Conservation (phyloP, 2,329 filamentous ascomycete genomes). For the Proliferodiscus dingleyae region DNA sequence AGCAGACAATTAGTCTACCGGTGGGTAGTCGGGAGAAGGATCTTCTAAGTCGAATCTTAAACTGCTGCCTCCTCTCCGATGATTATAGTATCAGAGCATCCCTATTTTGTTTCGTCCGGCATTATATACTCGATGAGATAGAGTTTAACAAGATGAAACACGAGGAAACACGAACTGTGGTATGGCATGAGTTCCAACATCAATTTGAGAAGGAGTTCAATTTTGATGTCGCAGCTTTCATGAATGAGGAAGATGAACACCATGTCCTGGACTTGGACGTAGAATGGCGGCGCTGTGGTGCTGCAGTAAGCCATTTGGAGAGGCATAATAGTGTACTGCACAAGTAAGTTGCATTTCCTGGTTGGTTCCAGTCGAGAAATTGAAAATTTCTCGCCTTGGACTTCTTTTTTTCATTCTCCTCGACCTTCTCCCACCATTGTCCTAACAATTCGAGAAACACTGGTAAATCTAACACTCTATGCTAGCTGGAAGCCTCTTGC, state of each 20-base stretch:
- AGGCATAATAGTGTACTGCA: too few species aligned
- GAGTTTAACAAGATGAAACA: conserved; percentile 12
- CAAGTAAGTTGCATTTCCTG: too few species aligned
- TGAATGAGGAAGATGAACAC: neutral
- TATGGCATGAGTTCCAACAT: conserved; percentile 19
- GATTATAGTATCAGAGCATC: conserved; percentile 15
- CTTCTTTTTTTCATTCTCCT: too few species aligned
- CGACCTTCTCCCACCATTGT: too few species aligned
- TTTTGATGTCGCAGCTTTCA: conserved; percentile 9
- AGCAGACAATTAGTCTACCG: conserved; percentile 19
- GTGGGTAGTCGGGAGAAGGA: conserved; percentile 9
- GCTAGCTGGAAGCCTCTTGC: too few species aligned
- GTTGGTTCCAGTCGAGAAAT: too few species aligned
- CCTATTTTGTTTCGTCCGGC: conserved; percentile 21
- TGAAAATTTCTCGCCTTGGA: too few species aligned
- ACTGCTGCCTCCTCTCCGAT: conserved; percentile 14
- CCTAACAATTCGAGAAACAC: too few species aligned
- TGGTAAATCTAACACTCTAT: too few species aligned
- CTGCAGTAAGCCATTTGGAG: too few species aligned
- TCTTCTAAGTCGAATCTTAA: conserved; percentile 18
- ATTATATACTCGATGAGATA: conserved; percentile 13
- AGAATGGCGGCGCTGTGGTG: neutral
- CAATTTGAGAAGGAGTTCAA: conserved; percentile 24
- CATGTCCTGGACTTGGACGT: neutral
- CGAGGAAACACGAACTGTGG: conserved; percentile 3